Conservation (phyloP, 2,329 filamentous ascomycete genomes). For the Knufia fluminis region DNA sequence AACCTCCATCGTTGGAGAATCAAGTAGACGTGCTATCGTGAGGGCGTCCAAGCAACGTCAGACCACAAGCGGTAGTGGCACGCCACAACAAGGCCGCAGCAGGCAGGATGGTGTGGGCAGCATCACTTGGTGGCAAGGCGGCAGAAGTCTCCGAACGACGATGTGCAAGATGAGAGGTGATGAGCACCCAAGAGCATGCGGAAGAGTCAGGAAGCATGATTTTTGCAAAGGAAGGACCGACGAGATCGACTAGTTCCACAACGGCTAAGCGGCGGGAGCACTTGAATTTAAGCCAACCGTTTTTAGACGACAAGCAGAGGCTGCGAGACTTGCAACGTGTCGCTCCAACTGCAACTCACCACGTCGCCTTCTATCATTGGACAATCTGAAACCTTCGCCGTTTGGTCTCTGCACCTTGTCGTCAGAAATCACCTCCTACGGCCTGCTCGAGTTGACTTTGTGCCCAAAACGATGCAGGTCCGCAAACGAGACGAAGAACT, state of each 20-base stretch:
- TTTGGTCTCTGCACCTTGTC: background rate
- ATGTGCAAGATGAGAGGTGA: background rate
- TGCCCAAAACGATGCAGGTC: slow-evolving; percentile 8
- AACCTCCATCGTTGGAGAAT: background rate
- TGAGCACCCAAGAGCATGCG: background rate
- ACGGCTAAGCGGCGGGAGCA: background rate
- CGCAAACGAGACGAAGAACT: background rate
- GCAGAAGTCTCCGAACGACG: background rate
- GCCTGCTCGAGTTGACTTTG: background rate
- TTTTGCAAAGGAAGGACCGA: background rate
- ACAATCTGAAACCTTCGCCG: background rate
- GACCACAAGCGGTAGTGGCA: background rate
- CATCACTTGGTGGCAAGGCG: slow-evolving; percentile 1
- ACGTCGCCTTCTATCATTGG: slow-evolving; percentile 3
- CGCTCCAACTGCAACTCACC: slow-evolving; percentile 4
- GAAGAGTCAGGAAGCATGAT: background rate
- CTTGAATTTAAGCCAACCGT: background rate
- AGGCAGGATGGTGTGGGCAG: background rate
- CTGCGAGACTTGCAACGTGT: background rate
- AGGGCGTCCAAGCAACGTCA: background rate
- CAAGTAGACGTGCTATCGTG: background rate
- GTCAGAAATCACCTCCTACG: background rate
- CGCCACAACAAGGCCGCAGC: background rate
- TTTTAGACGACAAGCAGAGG: background rate
- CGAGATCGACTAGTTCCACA: background rate